phyloP scores from a whole-genome alignment of 2,329 filamentous ascomycete genomes.

The Tolypocladium sp. region DNA sequence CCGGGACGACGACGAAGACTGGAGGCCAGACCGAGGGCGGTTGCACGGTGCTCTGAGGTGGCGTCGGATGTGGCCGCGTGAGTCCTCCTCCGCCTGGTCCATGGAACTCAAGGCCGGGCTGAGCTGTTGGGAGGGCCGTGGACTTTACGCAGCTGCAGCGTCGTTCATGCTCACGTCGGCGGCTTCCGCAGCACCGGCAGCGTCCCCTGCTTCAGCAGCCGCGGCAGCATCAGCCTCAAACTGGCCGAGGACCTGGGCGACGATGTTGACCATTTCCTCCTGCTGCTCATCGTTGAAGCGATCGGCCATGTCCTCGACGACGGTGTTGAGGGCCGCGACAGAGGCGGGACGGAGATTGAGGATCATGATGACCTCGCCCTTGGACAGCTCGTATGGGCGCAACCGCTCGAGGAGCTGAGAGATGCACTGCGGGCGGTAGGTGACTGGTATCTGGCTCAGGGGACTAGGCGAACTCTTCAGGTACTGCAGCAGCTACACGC shows the following conservation, averaged over 20 bases:
- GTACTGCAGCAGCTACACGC: constrained; percentile 48
- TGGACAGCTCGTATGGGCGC: constrained; percentile 50
- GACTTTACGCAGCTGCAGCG: constrained; percentile 13
- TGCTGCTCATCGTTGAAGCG: constrained; percentile 53
- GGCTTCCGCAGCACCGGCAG: constrained; percentile 8
- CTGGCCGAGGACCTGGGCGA: constrained; percentile 49
- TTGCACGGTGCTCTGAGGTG: constrained; percentile 38
- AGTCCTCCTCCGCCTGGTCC: not conserved
- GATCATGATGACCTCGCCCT: constrained; percentile 61
- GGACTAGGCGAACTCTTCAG: constrained; percentile 46
- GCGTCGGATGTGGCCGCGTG: not conserved
- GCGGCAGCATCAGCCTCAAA: constrained; percentile 23
- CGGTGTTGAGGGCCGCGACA: constrained; percentile 48
- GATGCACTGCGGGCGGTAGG: constrained; percentile 45
- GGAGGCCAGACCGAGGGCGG: constrained; percentile 47
- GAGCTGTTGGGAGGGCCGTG: not conserved
- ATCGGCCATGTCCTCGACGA: constrained; percentile 56
- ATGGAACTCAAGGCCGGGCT: not conserved
- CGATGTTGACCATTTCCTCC: constrained; percentile 44
- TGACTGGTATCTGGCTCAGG: constrained; percentile 42
- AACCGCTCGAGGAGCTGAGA: constrained; percentile 44
- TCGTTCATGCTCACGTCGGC: constrained; percentile 29
- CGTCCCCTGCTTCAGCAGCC: constrained; percentile 15
- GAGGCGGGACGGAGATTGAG: constrained; percentile 54
- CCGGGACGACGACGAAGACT: constrained; percentile 32